Conservation (phyloP, 129 eudicot species). For the Chrysanthemum lavandulifolium region DNA sequence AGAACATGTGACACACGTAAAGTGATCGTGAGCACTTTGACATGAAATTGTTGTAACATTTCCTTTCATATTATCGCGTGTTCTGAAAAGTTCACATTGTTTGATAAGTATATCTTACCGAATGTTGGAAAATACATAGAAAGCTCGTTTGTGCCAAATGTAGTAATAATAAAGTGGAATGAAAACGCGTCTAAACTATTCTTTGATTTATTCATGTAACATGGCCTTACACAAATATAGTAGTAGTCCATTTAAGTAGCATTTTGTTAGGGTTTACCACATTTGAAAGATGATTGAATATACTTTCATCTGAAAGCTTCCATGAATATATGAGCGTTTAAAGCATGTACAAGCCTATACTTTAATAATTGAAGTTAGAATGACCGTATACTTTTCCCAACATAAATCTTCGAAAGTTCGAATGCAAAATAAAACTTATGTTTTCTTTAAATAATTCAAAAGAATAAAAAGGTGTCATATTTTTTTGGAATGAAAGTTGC, state of each 20-base stretch:
- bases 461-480: too few species aligned
- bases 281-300: too few species aligned
- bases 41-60: constrained; percentile 1
- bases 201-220: constrained; percentile 4
- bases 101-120: not conserved
- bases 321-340: too few species aligned
- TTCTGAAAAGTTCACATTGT: not conserved
- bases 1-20: not conserved
- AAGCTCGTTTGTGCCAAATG: not conserved
- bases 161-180: not conserved
- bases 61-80: not conserved
- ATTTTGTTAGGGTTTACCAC: too few species aligned
- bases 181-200: not conserved
- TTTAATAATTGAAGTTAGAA: too few species aligned
- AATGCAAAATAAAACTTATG: too few species aligned
- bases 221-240: constrained; percentile 19
- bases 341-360: too few species aligned
- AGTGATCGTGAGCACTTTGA: not conserved
- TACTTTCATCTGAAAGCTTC: too few species aligned
- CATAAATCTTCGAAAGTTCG: too few species aligned
- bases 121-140: not conserved
- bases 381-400: too few species aligned
- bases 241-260: not conserved
- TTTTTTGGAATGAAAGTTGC: too few species aligned
- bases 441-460: too few species aligned